These are phyloP conservation scores for Stephanodiscus minutulus DNA, from an alignment of 108 stramenopile genomes.

Conservation along the genomic window DNA sequence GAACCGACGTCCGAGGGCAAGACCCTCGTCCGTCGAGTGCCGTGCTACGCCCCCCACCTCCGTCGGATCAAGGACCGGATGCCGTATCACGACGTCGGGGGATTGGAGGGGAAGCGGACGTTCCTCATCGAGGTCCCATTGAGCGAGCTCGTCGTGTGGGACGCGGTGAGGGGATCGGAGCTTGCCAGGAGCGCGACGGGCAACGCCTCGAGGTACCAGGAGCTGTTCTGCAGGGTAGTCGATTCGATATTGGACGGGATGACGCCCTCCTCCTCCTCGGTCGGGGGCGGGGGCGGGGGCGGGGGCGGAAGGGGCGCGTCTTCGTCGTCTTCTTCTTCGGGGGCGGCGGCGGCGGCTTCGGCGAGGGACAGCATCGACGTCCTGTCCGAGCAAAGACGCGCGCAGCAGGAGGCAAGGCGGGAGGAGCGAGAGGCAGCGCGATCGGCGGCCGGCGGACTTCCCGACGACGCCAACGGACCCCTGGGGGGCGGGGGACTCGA, in stretches of 20 bases:
- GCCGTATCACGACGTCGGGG: slow-evolving; percentile 35
- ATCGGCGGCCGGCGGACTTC: slow-evolving; percentile 15
- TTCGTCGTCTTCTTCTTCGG: background rate
- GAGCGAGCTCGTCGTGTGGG: slow-evolving; percentile 68
- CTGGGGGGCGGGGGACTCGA: slow-evolving; percentile 54
- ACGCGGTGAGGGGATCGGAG: slow-evolving; percentile 63
- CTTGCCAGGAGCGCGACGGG: slow-evolving; percentile 63
- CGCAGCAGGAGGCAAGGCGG: slow-evolving; percentile 55
- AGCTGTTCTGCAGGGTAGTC: slow-evolving; percentile 71
- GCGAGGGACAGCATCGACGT: slow-evolving; percentile 79
- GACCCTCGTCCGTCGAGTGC: slow-evolving; percentile 52
- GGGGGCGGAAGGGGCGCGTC: background rate
- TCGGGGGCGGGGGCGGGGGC: slow-evolving; percentile 8
- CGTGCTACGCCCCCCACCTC: slow-evolving; percentile 70
- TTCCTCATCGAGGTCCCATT: slow-evolving; percentile 82
- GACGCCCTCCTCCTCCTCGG: slow-evolving; percentile 4
- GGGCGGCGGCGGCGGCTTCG: no score
- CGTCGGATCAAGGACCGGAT: slow-evolving; percentile 78
- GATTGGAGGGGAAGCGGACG: slow-evolving; percentile 21
- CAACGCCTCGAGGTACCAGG: slow-evolving; percentile 77
- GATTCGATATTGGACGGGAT: slow-evolving; percentile 57
- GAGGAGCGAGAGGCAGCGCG: slow-evolving; percentile 43
- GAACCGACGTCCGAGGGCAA: slow-evolving; percentile 64
- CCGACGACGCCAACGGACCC: slow-evolving; percentile 47
- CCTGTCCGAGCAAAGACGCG: slow-evolving; percentile 75